A percentile compares a stretch with the other conserved stretches of the same genome.
phyloP scores from a whole-genome alignment of 495 filamentous ascomycete genomes.

The Penicillium verhagenii region DNA sequence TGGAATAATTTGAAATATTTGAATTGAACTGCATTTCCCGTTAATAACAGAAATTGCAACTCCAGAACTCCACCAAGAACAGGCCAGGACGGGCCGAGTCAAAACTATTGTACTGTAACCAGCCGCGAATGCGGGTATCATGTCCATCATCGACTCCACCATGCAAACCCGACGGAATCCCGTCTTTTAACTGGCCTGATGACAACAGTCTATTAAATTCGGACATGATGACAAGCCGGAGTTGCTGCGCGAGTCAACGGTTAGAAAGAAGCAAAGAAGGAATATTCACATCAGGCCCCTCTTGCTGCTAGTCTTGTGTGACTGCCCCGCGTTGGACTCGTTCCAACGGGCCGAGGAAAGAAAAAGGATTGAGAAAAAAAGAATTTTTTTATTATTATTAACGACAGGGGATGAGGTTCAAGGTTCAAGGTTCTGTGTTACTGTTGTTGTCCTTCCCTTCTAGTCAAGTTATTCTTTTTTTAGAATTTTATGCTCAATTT shows the following conservation, averaged over 20 bases:
- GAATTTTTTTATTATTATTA: neutral
- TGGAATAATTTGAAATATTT: neutral
- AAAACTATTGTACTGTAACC: conserved; percentile 24
- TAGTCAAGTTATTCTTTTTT: neutral
- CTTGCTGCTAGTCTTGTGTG: conserved; percentile 3
- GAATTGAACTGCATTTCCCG: neutral
- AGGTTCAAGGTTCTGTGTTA: neutral
- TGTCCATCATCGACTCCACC: conserved; percentile 9
- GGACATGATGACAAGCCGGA: neutral
- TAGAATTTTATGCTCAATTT: neutral
- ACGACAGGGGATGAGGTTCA: no score
- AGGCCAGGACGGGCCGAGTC: conserved; percentile 3
- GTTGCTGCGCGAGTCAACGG: conserved; percentile 18
- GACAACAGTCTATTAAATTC: neutral
- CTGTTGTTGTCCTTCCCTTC: neutral
- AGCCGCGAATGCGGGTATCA: conserved; percentile 9
- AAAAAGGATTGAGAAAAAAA: no score
- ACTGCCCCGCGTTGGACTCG: conserved; percentile 5
- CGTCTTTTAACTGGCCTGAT: neutral
- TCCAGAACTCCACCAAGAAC: no score
- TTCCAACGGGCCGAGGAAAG: conserved; percentile 1
- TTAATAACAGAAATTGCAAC: conserved; percentile 1
- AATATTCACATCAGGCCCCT: neutral
- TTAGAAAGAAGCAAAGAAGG: conserved; percentile 14
- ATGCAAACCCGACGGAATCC: neutral